A percentile compares a stretch with the other conserved stretches of the same genome.
phyloP scores from a whole-genome alignment of 192 early-diverging fungal species.

The Entomortierella chlamydospora region DNA sequence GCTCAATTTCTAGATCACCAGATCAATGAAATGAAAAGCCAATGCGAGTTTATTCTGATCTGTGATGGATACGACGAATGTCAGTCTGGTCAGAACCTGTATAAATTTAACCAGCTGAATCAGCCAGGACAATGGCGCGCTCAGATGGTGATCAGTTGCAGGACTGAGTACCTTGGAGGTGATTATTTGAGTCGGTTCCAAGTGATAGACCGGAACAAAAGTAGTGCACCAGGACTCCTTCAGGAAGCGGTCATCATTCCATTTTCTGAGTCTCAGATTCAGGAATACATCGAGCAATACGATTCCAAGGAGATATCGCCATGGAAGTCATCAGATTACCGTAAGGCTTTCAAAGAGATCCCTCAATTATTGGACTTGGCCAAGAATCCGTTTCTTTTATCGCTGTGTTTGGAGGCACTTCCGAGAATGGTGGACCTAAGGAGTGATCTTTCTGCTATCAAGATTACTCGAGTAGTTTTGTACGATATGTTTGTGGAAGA shows the following conservation, averaged over 20 bases:
- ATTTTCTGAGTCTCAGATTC: neutral
- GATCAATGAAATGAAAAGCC: conserved; percentile 8
- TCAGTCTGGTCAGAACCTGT: neutral
- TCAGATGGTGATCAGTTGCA: conserved; percentile 12
- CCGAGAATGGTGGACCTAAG: neutral
- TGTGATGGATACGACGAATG: conserved; percentile 22
- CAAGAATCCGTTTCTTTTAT: conserved; percentile 7
- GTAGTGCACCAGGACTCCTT: neutral
- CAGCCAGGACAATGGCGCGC: conserved; percentile 3
- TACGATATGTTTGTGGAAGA: neutral
- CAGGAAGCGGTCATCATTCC: conserved; percentile 9
- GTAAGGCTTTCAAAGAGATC: neutral
- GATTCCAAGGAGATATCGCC: neutral
- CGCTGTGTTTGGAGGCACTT: neutral
- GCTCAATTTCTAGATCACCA: neutral
- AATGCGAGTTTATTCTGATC: conserved; percentile 9
- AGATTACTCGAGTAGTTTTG: neutral
- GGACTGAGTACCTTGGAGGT: neutral
- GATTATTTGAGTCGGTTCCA: neutral
- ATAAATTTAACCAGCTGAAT: neutral
- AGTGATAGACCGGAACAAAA: neutral
- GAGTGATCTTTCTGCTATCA: neutral
- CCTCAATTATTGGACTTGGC: neutral
- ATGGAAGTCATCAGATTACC: neutral
- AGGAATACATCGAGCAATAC: conserved; percentile 2